phyloP scores from a whole-genome alignment of 257 asterid genomes.

The Schizonepeta tenuifolia region DNA sequence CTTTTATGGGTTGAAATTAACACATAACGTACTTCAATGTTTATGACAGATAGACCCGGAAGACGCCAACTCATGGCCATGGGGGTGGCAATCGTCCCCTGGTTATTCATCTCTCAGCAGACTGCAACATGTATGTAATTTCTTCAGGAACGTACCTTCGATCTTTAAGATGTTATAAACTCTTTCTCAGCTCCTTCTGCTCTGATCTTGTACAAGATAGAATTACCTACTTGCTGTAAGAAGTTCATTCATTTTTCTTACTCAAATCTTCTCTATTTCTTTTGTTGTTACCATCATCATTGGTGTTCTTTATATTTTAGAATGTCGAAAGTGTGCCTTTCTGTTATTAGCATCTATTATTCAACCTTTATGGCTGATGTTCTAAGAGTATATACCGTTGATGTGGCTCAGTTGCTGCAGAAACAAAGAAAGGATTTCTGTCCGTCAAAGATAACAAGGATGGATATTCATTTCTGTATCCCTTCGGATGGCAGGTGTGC shows the following conservation, averaged over 20 bases:
- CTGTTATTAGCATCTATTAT: constrained; percentile 29
- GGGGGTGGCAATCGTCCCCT: constrained; percentile 62
- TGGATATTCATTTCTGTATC: constrained; percentile 78
- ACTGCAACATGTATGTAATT: constrained; percentile 58
- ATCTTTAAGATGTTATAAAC: constrained; percentile 3
- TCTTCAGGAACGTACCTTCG: constrained; percentile 15
- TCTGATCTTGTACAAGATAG: no score
- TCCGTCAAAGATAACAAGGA: constrained; percentile 79
- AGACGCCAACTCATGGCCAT: constrained; percentile 69
- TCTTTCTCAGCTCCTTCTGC: not conserved
- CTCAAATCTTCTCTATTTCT: not conserved
- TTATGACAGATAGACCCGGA: constrained; percentile 56
- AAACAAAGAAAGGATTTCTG: constrained; percentile 79
- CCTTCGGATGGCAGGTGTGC: constrained; percentile 94
- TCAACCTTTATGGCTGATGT: constrained; percentile 39
- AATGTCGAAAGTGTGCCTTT: not conserved
- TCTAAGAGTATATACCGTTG: constrained; percentile 61
- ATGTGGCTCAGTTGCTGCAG: constrained; percentile 93
- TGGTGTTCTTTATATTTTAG: not conserved
- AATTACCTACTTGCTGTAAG: not conserved
- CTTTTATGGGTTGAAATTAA: not conserved
- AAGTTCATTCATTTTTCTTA: not conserved
- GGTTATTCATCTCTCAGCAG: constrained; percentile 54
- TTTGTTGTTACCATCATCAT: not conserved
- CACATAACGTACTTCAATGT: constrained; percentile 16